A percentile compares a stretch with the other conserved stretches of the same genome.
phyloP scores from a whole-genome alignment of 352 stramenopile genomes.

The Globisporangium echinulatum region DNA sequence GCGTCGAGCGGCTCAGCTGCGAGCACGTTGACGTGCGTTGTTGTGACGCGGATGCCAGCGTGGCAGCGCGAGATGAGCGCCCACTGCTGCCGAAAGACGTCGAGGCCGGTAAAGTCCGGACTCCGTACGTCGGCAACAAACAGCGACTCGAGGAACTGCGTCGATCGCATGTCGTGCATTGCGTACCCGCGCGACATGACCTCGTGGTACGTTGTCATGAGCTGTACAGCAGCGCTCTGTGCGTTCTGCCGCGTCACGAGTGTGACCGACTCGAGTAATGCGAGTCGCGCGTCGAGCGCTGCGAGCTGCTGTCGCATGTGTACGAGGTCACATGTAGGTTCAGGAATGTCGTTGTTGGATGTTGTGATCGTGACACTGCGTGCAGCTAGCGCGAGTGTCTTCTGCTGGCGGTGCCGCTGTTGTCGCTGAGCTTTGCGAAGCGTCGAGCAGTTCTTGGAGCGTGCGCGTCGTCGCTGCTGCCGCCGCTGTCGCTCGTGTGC shows the following conservation, averaged over 20 bases:
- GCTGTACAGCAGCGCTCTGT: constrained; percentile 16
- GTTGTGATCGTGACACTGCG: background rate
- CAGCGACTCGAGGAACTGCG: constrained; percentile 18
- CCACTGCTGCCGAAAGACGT: constrained; percentile 40
- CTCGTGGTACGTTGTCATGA: constrained; percentile 30
- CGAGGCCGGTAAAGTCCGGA: constrained; percentile 24
- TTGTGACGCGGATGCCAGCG: constrained; percentile 16
- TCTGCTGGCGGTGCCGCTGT: constrained; percentile 1
- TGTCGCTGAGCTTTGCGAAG: constrained; percentile 5
- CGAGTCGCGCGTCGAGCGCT: constrained; percentile 15
- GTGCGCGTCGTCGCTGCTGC: no score
- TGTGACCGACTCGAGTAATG: constrained; percentile 19
- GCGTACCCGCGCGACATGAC: constrained; percentile 23
- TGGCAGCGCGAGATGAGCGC: constrained; percentile 30
- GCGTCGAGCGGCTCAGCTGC: constrained; percentile 13
- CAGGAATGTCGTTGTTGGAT: constrained; percentile 2
- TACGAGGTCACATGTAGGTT: constrained; percentile 5
- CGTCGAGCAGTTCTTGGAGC: constrained; percentile 21
- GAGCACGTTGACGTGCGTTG: constrained; percentile 14
- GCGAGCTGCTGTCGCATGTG: constrained; percentile 12
- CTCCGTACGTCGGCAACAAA: constrained; percentile 24
- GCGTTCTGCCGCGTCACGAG: constrained; percentile 22
- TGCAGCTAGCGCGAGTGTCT: no score
- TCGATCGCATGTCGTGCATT: background rate
- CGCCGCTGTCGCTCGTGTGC: background rate